Conservation (phyloP, 345 rosid genomes). For the Camelina sativa region DNA sequence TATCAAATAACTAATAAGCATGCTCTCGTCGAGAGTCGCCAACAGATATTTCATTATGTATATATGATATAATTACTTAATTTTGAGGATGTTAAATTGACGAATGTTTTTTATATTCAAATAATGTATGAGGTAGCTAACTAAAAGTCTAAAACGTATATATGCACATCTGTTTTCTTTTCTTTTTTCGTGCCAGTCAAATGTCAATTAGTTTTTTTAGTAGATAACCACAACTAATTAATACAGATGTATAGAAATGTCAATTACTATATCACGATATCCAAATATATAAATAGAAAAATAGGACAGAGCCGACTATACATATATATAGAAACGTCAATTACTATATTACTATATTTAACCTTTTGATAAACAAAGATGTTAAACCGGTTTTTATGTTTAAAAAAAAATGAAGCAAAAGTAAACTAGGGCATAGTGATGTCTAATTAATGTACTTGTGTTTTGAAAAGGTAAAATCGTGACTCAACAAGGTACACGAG, state of each 20-base stretch:
- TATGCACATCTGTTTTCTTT: background rate
- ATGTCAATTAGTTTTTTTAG: background rate
- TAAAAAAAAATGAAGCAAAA: background rate
- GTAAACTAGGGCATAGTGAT: conserved; percentile 34
- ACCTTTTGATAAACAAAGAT: background rate
- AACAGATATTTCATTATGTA: background rate
- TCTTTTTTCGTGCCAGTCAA: background rate
- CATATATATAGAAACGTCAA: background rate
- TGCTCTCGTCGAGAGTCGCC: background rate
- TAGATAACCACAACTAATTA: too few relatives aligned
- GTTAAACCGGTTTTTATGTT: background rate
- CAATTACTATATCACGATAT: background rate
- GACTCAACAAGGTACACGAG: conserved; percentile 29
- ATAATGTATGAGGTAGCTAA: background rate
- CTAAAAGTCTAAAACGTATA: background rate
- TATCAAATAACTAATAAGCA: too few relatives aligned
- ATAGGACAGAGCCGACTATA: background rate
- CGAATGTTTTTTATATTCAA: background rate
- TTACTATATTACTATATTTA: background rate
- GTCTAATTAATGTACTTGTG: conserved; percentile 27
- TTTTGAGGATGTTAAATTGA: background rate
- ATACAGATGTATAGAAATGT: background rate
- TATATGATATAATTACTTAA: too few relatives aligned
- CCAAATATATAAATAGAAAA: background rate
- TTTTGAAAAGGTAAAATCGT: conserved; percentile 23